These are phyloP conservation scores for Coemansia sp. DNA, from an alignment of 192 early-diverging fungal species.

Conservation along the genomic window DNA sequence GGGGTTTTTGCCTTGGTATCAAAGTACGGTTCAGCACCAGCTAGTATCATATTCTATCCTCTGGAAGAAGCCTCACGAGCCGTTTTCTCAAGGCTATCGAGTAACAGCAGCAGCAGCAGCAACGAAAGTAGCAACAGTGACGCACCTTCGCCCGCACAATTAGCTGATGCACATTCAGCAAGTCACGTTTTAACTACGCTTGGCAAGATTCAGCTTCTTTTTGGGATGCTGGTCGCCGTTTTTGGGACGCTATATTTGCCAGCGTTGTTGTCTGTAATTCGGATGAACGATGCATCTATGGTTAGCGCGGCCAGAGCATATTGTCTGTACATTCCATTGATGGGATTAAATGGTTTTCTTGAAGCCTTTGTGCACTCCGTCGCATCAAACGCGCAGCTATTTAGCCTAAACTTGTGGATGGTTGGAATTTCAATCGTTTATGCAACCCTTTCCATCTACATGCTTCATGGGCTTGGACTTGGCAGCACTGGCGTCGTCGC, in stretches of 20 bases:
- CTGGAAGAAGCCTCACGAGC: conserved; percentile 88
- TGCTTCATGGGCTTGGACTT: conserved; percentile 59
- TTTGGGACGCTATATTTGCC: conserved; percentile 78
- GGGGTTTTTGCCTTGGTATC: conserved; percentile 82
- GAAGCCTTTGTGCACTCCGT: conserved; percentile 92
- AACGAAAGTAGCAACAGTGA: not conserved
- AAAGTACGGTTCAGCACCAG: conserved; percentile 90
- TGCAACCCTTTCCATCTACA: conserved; percentile 58
- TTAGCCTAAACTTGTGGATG: conserved; percentile 70
- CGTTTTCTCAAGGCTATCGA: conserved; percentile 70
- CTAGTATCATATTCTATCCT: conserved; percentile 88
- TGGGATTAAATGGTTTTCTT: conserved; percentile 94
- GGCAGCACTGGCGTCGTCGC: conserved; percentile 79
- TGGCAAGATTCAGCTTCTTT: conserved; percentile 48
- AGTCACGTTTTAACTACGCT: conserved; percentile 23
- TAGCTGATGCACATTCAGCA: conserved; percentile 16
- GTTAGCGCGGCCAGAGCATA: conserved; percentile 68
- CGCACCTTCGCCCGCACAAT: not conserved
- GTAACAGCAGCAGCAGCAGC: conserved; percentile 11
- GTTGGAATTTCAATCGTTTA: conserved; percentile 71
- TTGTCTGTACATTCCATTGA: conserved; percentile 87
- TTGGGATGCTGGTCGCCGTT: conserved; percentile 73
- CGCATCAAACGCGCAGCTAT: conserved; percentile 64
- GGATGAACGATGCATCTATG: conserved; percentile 55
- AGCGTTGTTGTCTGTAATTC: conserved; percentile 59